Percentiles rank a stretch among this genome's conserved stretches.
These are phyloP conservation scores for Oligophagozyma castellii DNA, from an alignment of 1,139 yeast species.

Conservation along the genomic window DNA sequence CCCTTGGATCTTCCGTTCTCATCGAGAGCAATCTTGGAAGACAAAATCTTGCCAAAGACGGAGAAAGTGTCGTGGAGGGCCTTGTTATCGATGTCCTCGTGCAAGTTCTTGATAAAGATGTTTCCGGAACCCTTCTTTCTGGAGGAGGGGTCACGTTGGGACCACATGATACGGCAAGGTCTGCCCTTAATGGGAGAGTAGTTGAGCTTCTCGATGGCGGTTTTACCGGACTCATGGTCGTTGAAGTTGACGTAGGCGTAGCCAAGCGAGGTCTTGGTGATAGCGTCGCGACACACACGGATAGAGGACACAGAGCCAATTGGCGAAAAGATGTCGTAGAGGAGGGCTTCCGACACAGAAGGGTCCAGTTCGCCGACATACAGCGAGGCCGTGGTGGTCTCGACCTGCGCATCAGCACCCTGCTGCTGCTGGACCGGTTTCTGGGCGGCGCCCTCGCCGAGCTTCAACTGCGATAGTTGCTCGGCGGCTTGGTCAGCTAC, in stretches of 20 bases:
- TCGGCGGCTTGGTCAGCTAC: constrained; percentile 27
- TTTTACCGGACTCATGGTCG: constrained; percentile 80
- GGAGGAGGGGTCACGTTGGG: constrained; percentile 95
- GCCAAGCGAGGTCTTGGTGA: constrained; percentile 92
- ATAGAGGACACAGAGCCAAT: constrained; percentile 93
- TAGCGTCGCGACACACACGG: constrained; percentile 98
- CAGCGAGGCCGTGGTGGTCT: constrained; percentile 59
- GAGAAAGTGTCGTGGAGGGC: constrained; percentile 96
- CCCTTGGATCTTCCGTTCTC: constrained; percentile 87
- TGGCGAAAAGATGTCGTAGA: constrained; percentile 89
- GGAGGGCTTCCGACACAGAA: constrained; percentile 83
- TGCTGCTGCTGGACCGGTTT: constrained; percentile 19
- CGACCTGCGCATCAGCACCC: constrained; percentile 25
- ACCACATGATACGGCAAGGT: constrained; percentile 99
- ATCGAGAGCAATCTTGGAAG: constrained; percentile 96
- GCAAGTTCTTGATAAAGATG: constrained; percentile 96
- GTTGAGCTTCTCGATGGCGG: constrained; percentile 92
- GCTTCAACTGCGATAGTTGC: constrained; percentile 28
- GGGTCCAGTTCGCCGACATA: constrained; percentile 97
- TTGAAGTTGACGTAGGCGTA: constrained; percentile 97
- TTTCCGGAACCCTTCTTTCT: constrained; percentile 96
- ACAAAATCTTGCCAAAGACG: constrained; percentile 90
- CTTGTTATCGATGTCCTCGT: constrained; percentile 97
- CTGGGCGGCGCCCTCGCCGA: constrained; percentile 22
- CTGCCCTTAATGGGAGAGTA: constrained; percentile 88